Conservation (phyloP, 2,329 filamentous ascomycete species). For the Cladosporium colombiae region DNA sequence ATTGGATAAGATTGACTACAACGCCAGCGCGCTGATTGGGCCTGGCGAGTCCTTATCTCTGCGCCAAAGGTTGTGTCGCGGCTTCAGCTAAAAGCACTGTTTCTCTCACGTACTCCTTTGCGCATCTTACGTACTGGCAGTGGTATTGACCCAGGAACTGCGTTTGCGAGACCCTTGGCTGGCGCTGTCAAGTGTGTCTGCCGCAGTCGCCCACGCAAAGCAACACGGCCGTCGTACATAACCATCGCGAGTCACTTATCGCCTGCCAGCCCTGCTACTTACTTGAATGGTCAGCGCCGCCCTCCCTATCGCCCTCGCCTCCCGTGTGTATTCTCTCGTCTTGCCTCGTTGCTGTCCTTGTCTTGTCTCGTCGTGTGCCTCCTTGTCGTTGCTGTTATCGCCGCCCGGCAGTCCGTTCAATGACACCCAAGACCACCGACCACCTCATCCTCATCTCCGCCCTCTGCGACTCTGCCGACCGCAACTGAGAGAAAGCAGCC, state of each 20-base stretch:
- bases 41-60: conserved; percentile 12
- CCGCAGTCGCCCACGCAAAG: conserved; percentile 8
- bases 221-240: conserved; percentile 6
- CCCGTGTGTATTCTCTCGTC: neutral
- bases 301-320: neutral
- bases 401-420: conserved; percentile 34
- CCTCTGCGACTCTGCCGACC: conserved; percentile 33
- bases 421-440: conserved; percentile 39
- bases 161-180: conserved; percentile 16
- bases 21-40: neutral
- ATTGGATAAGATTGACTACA: neutral
- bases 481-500: conserved; percentile 25
- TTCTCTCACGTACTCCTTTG: conserved; percentile 20
- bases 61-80: conserved; percentile 19
- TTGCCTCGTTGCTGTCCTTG: neutral
- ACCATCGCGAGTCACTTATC: conserved; percentile 13
- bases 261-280: neutral
- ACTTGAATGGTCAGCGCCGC: conserved; percentile 10
- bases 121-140: conserved; percentile 24
- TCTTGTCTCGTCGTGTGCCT: neutral
- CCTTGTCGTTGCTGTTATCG: neutral
- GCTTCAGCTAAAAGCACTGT: neutral
- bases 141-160: neutral
- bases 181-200: neutral
- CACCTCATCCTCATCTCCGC: conserved; percentile 38